These are phyloP conservation scores for Colletotrichum theobromicola DNA, from an alignment of 2,329 filamentous ascomycete species.

Conservation along the genomic window DNA sequence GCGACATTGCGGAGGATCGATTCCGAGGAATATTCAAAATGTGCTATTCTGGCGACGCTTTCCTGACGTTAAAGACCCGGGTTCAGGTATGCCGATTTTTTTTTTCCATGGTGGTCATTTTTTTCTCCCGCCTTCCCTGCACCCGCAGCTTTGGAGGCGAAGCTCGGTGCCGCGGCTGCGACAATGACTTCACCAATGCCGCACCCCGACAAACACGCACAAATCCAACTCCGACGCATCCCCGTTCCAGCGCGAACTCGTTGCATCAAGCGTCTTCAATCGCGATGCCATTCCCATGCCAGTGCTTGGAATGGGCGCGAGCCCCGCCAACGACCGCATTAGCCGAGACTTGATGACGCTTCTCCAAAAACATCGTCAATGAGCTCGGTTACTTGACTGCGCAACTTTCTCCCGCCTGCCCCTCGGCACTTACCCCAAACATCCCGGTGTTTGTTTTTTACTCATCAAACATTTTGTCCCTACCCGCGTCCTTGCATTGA, in stretches of 20 bases:
- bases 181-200: background rate
- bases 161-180: background rate
- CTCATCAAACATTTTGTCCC: constrained; percentile 13
- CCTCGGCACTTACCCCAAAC: background rate
- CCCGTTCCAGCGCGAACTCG: background rate
- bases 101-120: constrained; percentile 17
- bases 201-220: background rate
- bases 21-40: constrained; percentile 99
- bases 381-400: background rate
- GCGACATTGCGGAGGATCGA: constrained; percentile 93
- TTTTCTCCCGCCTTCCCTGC: constrained; percentile 5
- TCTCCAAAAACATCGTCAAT: background rate
- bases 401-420: background rate
- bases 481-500: constrained; percentile 32
- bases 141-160: background rate
- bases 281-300: background rate
- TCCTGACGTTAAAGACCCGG: constrained; percentile 90
- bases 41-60: constrained; percentile 96
- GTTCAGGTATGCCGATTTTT: constrained; percentile 71
- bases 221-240: background rate
- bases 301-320: constrained; percentile 3
- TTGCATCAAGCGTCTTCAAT: background rate
- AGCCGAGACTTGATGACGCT: constrained; percentile 5
- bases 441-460: constrained; percentile 18
- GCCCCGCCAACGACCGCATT: background rate